Percentiles rank a stretch among this genome's conserved stretches.
These are phyloP conservation scores for Psilocybe sp. DNA, from an alignment of 768 basidiomycete species.

Conservation along the genomic window DNA sequence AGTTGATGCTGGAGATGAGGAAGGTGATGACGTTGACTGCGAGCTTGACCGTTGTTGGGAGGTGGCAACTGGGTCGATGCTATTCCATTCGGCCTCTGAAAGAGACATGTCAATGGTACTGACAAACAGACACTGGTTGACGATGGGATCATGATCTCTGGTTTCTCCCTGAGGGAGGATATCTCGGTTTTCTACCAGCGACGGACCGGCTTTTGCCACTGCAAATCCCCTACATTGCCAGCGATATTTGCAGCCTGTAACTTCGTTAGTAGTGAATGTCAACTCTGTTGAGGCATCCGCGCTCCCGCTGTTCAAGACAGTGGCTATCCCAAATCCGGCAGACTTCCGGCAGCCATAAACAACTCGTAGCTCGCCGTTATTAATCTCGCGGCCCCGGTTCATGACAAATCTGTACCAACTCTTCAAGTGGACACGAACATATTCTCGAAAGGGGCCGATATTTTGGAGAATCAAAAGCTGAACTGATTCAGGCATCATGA, in stretches of 20 bases:
- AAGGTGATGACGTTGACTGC: too few relatives aligned
- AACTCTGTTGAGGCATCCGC: neutral
- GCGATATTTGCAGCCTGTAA: too few relatives aligned
- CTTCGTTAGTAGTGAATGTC: neutral
- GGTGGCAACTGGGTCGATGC: too few relatives aligned
- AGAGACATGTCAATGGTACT: neutral
- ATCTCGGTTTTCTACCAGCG: neutral
- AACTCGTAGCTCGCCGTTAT: constrained; percentile 10
- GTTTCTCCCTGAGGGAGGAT: neutral
- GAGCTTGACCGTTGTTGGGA: too few relatives aligned
- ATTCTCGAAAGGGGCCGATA: neutral
- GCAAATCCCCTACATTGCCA: neutral
- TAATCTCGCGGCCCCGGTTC: constrained; percentile 1
- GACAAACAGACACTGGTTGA: constrained; percentile 6
- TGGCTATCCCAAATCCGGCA: too few relatives aligned
- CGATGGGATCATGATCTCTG: neutral
- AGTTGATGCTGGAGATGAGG: too few relatives aligned
- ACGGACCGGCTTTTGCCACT: neutral
- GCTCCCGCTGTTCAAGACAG: neutral
- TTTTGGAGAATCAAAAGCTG: neutral
- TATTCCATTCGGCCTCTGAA: neutral
- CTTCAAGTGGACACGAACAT: constrained; percentile 2
- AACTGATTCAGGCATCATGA: constrained; percentile 12
- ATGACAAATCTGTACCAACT: constrained; percentile 12
- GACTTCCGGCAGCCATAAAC: too few relatives aligned